Conservation (phyloP, 2,329 filamentous ascomycete species). For the Aspergillus pseudotamarii region DNA sequence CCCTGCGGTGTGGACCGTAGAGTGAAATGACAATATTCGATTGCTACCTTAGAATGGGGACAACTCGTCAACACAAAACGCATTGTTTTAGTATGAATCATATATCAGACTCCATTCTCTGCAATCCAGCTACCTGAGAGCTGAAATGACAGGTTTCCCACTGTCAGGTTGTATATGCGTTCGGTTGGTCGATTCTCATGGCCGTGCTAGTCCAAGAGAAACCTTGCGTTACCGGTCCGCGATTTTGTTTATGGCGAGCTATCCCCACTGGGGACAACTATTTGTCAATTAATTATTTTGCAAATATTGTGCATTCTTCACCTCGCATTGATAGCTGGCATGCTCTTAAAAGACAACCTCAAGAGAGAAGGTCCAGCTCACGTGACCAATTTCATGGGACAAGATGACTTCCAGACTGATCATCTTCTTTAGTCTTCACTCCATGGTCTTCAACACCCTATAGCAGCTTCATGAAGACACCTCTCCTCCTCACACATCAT, state of each 20-base stretch:
- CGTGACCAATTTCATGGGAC: too few relatives aligned
- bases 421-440: too few relatives aligned
- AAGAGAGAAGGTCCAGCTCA: too few relatives aligned
- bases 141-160: neutral
- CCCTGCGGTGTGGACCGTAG: neutral
- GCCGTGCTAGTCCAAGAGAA: neutral
- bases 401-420: too few relatives aligned
- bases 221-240: neutral
- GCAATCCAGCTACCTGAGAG: neutral
- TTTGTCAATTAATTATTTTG: neutral
- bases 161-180: neutral
- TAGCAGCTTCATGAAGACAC: too few relatives aligned
- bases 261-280: neutral
- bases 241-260: neutral
- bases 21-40: neutral
- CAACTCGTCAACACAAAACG: neutral
- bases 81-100: neutral
- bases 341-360: too few relatives aligned
- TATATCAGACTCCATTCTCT: neutral
- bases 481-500: too few relatives aligned
- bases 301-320: neutral
- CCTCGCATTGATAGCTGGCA: neutral
- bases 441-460: too few relatives aligned
- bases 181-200: neutral
- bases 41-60: neutral